phyloP scores from a whole-genome alignment of 345 rosid genomes.

The Barbarea vulgaris region DNA sequence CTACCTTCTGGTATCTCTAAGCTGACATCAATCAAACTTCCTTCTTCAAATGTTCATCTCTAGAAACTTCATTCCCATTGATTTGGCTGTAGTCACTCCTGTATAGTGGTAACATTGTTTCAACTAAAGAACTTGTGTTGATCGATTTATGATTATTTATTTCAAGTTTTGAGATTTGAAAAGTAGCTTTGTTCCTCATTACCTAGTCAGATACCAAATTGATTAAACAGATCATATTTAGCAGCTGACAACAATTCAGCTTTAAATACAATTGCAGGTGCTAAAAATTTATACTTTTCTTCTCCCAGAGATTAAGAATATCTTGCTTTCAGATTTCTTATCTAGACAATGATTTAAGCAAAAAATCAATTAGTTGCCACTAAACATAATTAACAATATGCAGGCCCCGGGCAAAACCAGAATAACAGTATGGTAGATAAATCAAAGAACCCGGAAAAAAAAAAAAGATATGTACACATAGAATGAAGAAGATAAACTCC shows the following conservation, averaged over 20 bases:
- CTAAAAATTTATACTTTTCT: not conserved
- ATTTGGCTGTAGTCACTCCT: not conserved
- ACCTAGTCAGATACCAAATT: not conserved
- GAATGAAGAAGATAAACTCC: not conserved
- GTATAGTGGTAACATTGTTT: slow-evolving; percentile 17
- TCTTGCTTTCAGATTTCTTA: not conserved
- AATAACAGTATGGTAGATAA: not conserved
- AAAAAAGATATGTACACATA: not conserved
- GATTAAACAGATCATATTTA: not conserved
- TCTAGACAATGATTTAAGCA: not conserved
- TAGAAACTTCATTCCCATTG: slow-evolving; percentile 6
- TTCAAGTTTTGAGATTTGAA: slow-evolving; percentile 15
- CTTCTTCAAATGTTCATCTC: slow-evolving; percentile 35
- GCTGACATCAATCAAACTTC: slow-evolving; percentile 42
- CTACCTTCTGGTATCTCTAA: slow-evolving; percentile 27
- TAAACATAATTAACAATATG: not conserved
- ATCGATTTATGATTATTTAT: not conserved
- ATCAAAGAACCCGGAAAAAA: not conserved
- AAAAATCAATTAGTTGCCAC: slow-evolving; percentile 4
- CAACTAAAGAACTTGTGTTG: not conserved
- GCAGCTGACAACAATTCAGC: not conserved
- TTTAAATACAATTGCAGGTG: not conserved
- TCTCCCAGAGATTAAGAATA: not conserved
- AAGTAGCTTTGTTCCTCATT: not conserved
- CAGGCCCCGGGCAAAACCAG: not conserved